Conservation (phyloP, 371 early-diverging fungal genomes). For the Chytridiales sp. region DNA sequence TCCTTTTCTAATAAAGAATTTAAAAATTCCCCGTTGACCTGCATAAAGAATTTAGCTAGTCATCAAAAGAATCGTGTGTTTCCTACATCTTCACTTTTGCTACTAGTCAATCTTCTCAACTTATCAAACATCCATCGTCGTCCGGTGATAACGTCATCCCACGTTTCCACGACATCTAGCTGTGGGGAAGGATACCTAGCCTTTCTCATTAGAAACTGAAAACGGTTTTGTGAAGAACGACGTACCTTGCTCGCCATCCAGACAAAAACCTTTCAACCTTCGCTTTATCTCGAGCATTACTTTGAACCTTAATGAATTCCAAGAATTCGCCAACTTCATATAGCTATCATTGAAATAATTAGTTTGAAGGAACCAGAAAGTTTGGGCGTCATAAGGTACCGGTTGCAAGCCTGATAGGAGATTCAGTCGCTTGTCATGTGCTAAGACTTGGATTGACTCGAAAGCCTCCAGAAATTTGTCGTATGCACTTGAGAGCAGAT, state of each 20-base stretch:
- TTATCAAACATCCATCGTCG: conserved; percentile 37
- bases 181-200: conserved; percentile 23
- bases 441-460: conserved; percentile 22
- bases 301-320: conserved; percentile 31
- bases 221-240: too few relatives aligned
- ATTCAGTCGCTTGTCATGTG: not conserved
- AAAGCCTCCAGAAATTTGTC: conserved; percentile 47
- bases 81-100: conserved; percentile 38
- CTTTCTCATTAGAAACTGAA: not conserved
- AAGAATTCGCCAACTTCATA: conserved; percentile 66
- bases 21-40: too few relatives aligned
- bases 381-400: conserved; percentile 34
- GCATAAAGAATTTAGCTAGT: conserved; percentile 14
- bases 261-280: conserved; percentile 4
- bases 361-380: not conserved
- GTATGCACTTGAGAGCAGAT: conserved; percentile 54
- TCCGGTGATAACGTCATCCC: conserved; percentile 53
- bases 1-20: too few relatives aligned
- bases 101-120: conserved; percentile 9
- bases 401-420: conserved; percentile 45
- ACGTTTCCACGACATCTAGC: conserved; percentile 43
- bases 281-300: not conserved
- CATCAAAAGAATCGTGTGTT: conserved; percentile 28
- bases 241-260: conserved; percentile 22
- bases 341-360: conserved; percentile 36